A percentile compares a stretch with the other conserved stretches of the same genome.
Evolutionary conservation across 2,329 filamentous ascomycete species (phyloP).

Genomic region (Cladosporium sp.): DNA sequence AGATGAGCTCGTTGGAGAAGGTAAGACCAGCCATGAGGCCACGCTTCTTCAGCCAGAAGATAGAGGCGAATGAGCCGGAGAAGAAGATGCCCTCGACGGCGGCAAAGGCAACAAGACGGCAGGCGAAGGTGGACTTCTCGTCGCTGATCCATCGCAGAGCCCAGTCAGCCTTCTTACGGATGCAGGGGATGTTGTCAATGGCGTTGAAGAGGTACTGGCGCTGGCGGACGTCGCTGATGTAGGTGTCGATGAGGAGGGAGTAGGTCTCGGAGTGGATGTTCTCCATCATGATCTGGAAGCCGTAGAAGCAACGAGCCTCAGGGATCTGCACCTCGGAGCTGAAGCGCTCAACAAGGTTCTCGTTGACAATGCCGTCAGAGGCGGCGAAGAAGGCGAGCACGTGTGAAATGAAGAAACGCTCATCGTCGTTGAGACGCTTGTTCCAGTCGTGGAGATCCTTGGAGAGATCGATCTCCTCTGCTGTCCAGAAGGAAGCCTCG

Average conservation of each 20-base stretch:
- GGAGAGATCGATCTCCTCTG: conserved; percentile 97
- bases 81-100: conserved; percentile 99
- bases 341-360: conserved; percentile 98
- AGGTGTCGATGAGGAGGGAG: conserved; percentile 97
- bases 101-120: conserved; percentile 93
- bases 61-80: conserved; percentile 95
- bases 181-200: conserved; percentile 98
- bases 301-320: conserved; percentile 99
- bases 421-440: conserved; percentile 93
- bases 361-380: conserved; percentile 98
- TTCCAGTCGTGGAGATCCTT: conserved; percentile 99
- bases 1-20: conserved; percentile 99
- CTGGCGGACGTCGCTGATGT: conserved; percentile 97
- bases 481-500: conserved; percentile 99
- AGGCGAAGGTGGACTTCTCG: conserved; percentile 89
- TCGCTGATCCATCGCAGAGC: conserved; percentile 93
- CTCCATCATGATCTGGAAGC: conserved; percentile 99
- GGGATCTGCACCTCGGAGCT: conserved; percentile 95
- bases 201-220: conserved; percentile 95
- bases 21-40: conserved; percentile 97
- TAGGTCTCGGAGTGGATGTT: conserved; percentile 99
- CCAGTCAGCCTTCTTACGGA: conserved; percentile 98
- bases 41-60: conserved; percentile 99
- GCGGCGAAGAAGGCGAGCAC: conserved; percentile 99
- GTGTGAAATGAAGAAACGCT: conserved; percentile 97